These are phyloP conservation scores for Isatis lusitanica DNA, from an alignment of 441 rosid species.

Conservation along the genomic window DNA sequence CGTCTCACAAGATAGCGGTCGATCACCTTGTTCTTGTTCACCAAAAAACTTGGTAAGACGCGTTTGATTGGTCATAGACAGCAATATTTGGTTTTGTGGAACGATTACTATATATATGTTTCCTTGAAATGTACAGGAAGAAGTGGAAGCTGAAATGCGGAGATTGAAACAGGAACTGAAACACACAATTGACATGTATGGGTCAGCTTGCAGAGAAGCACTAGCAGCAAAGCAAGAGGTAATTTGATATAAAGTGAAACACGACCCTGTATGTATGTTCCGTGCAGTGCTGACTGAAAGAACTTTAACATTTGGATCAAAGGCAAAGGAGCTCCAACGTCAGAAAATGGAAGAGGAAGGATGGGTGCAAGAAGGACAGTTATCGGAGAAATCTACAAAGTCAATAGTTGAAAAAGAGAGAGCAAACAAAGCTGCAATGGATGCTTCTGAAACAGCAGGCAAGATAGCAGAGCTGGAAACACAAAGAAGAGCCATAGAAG, in stretches of 20 bases:
- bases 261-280: background rate
- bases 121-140: constrained; percentile 50
- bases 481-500: constrained; percentile 39
- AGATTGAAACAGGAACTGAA: constrained; percentile 81
- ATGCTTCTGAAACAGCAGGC: constrained; percentile 50
- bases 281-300: constrained; percentile 12
- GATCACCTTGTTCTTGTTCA: constrained; percentile 54
- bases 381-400: constrained; percentile 50
- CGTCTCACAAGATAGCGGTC: constrained; percentile 57
- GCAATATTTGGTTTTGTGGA: background rate
- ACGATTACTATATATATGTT: constrained; percentile 8
- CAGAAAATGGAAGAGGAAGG: constrained; percentile 49
- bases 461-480: constrained; percentile 51
- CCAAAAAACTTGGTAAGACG: constrained; percentile 56
- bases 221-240: constrained; percentile 82
- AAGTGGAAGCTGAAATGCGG: constrained; percentile 85
- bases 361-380: constrained; percentile 43
- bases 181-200: constrained; percentile 89
- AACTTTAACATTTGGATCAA: constrained; percentile 1
- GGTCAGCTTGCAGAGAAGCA: constrained; percentile 90
- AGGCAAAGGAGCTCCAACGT: constrained; percentile 62
- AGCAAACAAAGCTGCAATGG: constrained; percentile 49
- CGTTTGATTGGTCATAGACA: constrained; percentile 9
- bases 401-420: constrained; percentile 49
- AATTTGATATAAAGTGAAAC: background rate